phyloP scores from a whole-genome alignment of 495 filamentous ascomycete genomes.

The Patellaria atrata region DNA sequence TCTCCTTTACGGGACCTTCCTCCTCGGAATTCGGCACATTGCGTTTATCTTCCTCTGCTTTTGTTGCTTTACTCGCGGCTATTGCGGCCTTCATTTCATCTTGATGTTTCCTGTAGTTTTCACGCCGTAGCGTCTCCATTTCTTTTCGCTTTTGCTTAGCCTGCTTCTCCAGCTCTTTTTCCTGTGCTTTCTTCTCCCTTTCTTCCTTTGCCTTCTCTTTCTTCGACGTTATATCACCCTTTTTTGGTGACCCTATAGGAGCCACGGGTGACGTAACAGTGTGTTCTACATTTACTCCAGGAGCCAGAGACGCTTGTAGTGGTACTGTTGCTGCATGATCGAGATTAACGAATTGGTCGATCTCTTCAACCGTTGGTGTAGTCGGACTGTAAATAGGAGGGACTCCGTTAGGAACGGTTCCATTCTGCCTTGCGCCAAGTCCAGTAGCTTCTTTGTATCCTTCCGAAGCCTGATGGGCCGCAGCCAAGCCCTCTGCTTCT shows the following conservation, averaged over 20 bases:
- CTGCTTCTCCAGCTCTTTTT: slow-evolving; percentile 44
- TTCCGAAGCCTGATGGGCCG: slow-evolving; percentile 38
- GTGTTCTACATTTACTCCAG: slow-evolving; percentile 19
- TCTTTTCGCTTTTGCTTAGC: slow-evolving; percentile 53
- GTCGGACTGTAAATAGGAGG: slow-evolving; percentile 19
- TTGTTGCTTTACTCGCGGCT: slow-evolving; percentile 39
- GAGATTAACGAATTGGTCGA: slow-evolving; percentile 38
- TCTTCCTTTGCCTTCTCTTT: slow-evolving; percentile 38
- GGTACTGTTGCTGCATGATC: slow-evolving; percentile 50
- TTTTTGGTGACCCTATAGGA: slow-evolving; percentile 20
- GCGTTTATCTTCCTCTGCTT: slow-evolving; percentile 35
- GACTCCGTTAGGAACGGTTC: slow-evolving; percentile 11
- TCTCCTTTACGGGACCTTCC: slow-evolving; percentile 16
- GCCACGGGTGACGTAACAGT: slow-evolving; percentile 10
- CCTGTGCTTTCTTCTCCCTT: slow-evolving; percentile 22
- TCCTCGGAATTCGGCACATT: background rate
- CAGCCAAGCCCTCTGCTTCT: slow-evolving; percentile 57
- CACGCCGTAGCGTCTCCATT: slow-evolving; percentile 35
- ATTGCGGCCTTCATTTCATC: slow-evolving; percentile 44
- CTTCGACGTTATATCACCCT: slow-evolving; percentile 33
- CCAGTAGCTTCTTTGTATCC: slow-evolving; percentile 2
- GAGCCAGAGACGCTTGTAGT: slow-evolving; percentile 20
- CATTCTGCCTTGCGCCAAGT: slow-evolving; percentile 17
- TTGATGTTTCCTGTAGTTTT: slow-evolving; percentile 39
- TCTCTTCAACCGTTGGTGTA: slow-evolving; percentile 34